A percentile compares a stretch with the other conserved stretches of the same genome.
Conservation (phyloP, 1,139 yeast species). For the Debaryomycetaceae sp. region DNA sequence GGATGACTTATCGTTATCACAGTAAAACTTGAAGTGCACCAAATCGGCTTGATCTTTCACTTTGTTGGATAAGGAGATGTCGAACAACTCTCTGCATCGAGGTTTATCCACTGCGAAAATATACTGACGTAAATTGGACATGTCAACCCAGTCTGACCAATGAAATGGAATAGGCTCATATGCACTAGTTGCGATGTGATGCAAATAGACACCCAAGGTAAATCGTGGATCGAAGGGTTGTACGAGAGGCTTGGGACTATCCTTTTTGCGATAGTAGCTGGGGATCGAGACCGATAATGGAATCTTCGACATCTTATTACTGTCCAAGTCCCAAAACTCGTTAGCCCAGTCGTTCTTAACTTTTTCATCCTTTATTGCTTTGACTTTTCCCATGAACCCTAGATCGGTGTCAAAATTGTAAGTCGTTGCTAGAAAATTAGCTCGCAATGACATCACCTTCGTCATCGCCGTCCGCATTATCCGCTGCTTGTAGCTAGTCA, state of each 20-base stretch:
- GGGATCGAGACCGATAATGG: conserved; percentile 20
- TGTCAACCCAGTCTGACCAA: conserved; percentile 45
- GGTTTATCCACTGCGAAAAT: conserved; percentile 14
- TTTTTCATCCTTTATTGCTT: conserved; percentile 12
- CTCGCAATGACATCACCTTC: conserved; percentile 16
- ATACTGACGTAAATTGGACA: conserved; percentile 24
- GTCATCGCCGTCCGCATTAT: conserved; percentile 12
- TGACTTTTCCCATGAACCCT: conserved; percentile 13
- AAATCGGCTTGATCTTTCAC: conserved; percentile 14
- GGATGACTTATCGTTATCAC: conserved; percentile 13
- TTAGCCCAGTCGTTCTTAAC: conserved; percentile 15
- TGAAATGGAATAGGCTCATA: conserved; percentile 26
- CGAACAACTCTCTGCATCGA: conserved; percentile 21
- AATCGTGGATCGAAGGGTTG: conserved; percentile 51
- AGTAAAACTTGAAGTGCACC: conserved; percentile 18
- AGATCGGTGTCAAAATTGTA: conserved; percentile 18
- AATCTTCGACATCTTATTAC: conserved; percentile 7
- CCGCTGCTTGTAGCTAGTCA: conserved; percentile 11
- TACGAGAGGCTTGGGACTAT: conserved; percentile 15
- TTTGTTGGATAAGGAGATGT: conserved; percentile 15
- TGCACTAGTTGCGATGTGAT: conserved; percentile 15
- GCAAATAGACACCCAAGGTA: conserved; percentile 40
- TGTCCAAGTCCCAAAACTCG: conserved; percentile 27
- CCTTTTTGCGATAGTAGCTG: conserved; percentile 5
- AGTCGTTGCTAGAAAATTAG: conserved; percentile 16